These are phyloP conservation scores for Zygnema circumcarinatum DNA, from an alignment of 139 green algal species.

Conservation along the genomic window DNA sequence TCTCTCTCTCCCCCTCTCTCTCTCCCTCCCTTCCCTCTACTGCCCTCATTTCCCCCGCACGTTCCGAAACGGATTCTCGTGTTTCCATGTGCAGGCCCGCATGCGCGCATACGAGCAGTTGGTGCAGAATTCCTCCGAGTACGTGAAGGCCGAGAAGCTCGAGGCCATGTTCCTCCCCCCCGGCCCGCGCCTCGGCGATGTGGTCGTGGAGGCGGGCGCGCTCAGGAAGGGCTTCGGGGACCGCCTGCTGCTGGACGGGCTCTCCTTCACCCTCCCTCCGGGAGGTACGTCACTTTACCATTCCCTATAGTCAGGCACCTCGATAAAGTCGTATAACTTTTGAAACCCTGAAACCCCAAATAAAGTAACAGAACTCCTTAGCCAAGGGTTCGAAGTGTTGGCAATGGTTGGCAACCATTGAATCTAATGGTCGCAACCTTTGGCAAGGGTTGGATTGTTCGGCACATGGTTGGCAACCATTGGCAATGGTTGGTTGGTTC, in stretches of 20 bases:
- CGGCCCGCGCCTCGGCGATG: conserved; percentile 72
- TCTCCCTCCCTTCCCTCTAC: neutral
- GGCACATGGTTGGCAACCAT: too few species aligned
- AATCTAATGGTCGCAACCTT: too few species aligned
- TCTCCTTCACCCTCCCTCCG: conserved; percentile 63
- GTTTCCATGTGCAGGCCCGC: conserved; percentile 6
- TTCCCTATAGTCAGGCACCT: too few species aligned
- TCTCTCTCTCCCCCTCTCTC: neutral
- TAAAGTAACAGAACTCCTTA: too few species aligned
- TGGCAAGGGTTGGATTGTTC: too few species aligned
- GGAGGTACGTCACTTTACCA: conserved; percentile 58
- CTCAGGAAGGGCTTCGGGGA: conserved; percentile 52
- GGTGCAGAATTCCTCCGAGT: conserved; percentile 17
- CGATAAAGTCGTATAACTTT: too few species aligned
- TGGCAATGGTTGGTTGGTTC: too few species aligned
- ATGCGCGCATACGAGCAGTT: conserved; percentile 24
- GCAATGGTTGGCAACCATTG: too few species aligned
- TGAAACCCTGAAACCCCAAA: too few species aligned
- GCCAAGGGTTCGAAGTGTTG: too few species aligned
- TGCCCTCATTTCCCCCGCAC: neutral
- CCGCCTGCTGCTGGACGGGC: conserved; percentile 65
- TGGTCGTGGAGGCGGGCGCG: conserved; percentile 51
- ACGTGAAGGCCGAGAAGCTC: conserved; percentile 55
- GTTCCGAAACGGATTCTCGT: neutral
- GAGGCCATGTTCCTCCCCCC: conserved; percentile 81